Evolutionary conservation across 1,284 basidiomycete species (phyloP), one percentile per base, ranked within the genome.

Genomic region (Moesziomyces parantarcticus): DNA sequence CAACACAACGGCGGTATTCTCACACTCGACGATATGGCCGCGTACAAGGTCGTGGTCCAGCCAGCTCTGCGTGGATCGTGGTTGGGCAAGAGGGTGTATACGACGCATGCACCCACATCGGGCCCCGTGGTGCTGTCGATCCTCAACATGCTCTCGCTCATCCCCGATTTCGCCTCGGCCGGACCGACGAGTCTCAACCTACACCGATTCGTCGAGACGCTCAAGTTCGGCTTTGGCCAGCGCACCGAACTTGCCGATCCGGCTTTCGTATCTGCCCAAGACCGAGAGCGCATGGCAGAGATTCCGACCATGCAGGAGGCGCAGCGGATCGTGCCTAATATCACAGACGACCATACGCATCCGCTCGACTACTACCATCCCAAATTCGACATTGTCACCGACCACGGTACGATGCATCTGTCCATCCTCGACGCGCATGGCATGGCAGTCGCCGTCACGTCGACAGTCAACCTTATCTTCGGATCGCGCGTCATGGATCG

Each of bases 41-140:
- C 85, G 18, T 99, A 95, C 85, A 82, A 86, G 29, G 90, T 92
- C 23, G 50, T 68, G 1, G 88, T 93, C n/a, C 85, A 88, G 57
- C 89, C 86, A 34, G 92, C 96, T 5, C 85, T 97, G 42, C 83
- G 89, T 77, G 91, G 92, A 5, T 89, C 87, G 0, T 98, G 92
- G 84, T 94, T 51, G 82, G 90, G 89, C 44, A 89, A 89, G 76
- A 92, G 88, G 61, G 87, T 98, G 23, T 97, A 93, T 84, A 94
- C 92, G 0, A 89, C 91, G 0, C 60, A 89, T 89, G 83, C 83
- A 3, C 84, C 84, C 2, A 82, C 81, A 20, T 79, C 75, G 18
- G 84, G 84, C 0, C 65, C 79, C 6, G 75, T 84, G 11, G 59
- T 84, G 14, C 72, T 85, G 0, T 77, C 76, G 8, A 74, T 81